Base-by-base conservation (phyloP, 1,284 basidiomycete genomes). In the Puccinia sorghi region DNA sequence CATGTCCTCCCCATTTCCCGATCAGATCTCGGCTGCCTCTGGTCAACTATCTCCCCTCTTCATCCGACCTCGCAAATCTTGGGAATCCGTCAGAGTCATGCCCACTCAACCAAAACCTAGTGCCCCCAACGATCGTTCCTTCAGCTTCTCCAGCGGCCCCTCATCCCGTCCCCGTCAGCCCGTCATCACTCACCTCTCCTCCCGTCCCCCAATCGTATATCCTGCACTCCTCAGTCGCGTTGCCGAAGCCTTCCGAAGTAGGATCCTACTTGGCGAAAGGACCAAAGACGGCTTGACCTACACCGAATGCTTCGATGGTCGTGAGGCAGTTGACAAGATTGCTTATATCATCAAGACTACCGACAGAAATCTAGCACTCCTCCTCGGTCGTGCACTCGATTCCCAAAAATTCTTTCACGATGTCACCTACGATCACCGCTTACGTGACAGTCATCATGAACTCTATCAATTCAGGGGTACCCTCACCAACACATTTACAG, bases 401-500 rank as follows among this genome's bases (percentile, higher is more conserved):
- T 92, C 94, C 15, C 97, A 99, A 86, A 99, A 98, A 86, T 98
- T 96, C 86, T 99, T 99, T 85, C 97, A 99, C 85, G 97, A 98
- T 83, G 97, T 99, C 81, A 97, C 96, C 8, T 99, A 99, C 84
- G 95, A 98, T 83, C 97, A 99, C 85, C 90, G 96, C 15, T 85
- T 99, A 80, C 88, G 97, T 70, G 97, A 99, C 85, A 93, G 90
- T 82, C 87, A 90, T 2, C 88, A 89, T 80, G 97, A 99, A 85
- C 86, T 99, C 41, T 99, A 98, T 85, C 95, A 97, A 84, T 98
- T 99, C 86, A 85, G 85, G 70, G 86, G 86, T 67, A 82, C 82
- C 15, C 81, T 87, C 88, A 80, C 89, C 89, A 80, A 71, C 89
- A 89, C 82, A 83, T 93, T 56, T 88, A 91, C 91, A 1, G 80